Base-by-base conservation (phyloP, 2,329 filamentous ascomycete species). In the Fusarium sororula region DNA sequence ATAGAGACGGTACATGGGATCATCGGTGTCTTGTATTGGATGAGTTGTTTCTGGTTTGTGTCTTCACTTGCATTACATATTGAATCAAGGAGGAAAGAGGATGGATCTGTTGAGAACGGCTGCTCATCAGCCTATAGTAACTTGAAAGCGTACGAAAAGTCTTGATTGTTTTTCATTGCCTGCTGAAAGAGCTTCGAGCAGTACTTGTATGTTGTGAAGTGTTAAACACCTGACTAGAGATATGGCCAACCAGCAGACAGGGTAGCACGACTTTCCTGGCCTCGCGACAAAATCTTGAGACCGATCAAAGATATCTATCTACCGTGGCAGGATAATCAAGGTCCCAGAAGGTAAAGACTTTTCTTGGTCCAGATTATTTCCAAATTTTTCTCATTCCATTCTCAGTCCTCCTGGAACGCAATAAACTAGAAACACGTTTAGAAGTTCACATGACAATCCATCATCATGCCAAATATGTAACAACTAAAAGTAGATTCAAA, bases 121-220 rank as follows among this genome's bases (percentile, higher is more conserved):
- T 53, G 41, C 48, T 62, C 24, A 32, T 53, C 41, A 57, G 48
- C 50, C 55, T 48, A 47, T 64, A 58, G 41, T 68, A 68, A 74
- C 68, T 63, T 59, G 56, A 50, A 68, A 71, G 30, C 41, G 20
- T 59, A 74, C 57, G 53, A 74, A 74, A 74, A 74, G 72, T 75
- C 48, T 61, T 26, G 32, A 38, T 39, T 63, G 56, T 26, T 61
- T 59, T 45, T 18, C 28, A 45, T 42, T 66, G 17, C 18, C 26
- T 28, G 26, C 37, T 55, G 24, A 55, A 55, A 55, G 37, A 30
- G 26, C 22, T n/a, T 41, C 8, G 26, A 55, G 51, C 7, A 28
- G 37, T 22, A 42, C 35, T 30, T n/a, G 24, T 28, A 55, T 41
- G 14, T 42, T 14, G 51, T 42, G 37, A 55, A 28, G 14, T n/a